Evolutionary conservation across 768 basidiomycete species (phyloP).

Genomic region (Boletus fagicola): DNA sequence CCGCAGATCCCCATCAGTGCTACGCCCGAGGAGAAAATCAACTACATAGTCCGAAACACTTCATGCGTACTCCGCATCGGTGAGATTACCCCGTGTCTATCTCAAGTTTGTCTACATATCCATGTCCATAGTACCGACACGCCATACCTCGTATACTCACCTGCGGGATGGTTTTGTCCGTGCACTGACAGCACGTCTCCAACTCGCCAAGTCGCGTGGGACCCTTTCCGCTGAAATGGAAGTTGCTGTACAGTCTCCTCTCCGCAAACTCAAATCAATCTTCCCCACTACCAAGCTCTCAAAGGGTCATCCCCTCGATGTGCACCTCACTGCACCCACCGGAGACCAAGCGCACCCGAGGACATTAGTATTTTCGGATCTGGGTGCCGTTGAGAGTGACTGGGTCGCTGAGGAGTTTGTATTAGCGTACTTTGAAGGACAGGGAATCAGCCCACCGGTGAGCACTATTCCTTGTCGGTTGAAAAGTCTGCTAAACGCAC

Average conservation of each 20-base stretch:
- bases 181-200: conserved; percentile 61
- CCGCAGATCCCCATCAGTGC: conserved; percentile 53
- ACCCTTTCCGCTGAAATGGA: conserved; percentile 60
- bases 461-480: conserved; percentile 24
- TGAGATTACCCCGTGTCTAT: conserved; percentile 30
- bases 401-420: conserved; percentile 77
- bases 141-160: conserved; percentile 74
- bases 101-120: background rate
- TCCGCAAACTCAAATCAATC: conserved; percentile 70
- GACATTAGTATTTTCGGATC: conserved; percentile 62
- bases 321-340: conserved; percentile 59
- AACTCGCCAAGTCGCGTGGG: conserved; percentile 48
- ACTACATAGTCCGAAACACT: conserved; percentile 62
- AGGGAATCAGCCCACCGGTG: conserved; percentile 70
- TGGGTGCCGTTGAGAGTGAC: conserved; percentile 67
- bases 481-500: background rate
- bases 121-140: conserved; percentile 62
- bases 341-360: conserved; percentile 46
- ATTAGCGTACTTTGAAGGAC: conserved; percentile 70
- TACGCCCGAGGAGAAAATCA: conserved; percentile 66
- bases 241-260: conserved; percentile 53
- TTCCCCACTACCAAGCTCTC: conserved; percentile 68
- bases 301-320: conserved; percentile 69
- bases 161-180: conserved; percentile 83
- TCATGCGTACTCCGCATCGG: conserved; percentile 76